A percentile compares a stretch with the other conserved stretches of the same genome.
Conservation (phyloP, 805 yeast genomes). For the Candida sithepensis region DNA sequence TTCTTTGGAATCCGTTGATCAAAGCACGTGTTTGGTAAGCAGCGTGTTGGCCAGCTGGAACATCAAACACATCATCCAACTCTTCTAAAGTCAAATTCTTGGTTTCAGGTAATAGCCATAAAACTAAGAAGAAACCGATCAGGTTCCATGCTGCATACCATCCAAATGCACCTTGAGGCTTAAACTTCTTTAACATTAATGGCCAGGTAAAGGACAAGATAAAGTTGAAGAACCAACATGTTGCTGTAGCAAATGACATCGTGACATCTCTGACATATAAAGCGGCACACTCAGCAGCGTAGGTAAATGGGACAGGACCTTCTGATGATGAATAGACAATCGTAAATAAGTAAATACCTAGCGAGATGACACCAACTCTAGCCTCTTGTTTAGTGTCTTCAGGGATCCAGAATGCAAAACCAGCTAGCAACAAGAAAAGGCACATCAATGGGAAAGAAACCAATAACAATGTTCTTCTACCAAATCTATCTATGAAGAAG, state of each 20-base stretch:
- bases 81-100: constrained; percentile 72
- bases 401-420: constrained; percentile 70
- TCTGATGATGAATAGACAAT: constrained; percentile 78
- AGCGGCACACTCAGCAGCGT: constrained; percentile 83
- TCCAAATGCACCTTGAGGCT: constrained; percentile 82
- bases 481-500: constrained; percentile 72
- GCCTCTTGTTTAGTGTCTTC: constrained; percentile 38
- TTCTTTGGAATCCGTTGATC: constrained; percentile 41
- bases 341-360: constrained; percentile 72
- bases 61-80: constrained; percentile 68
- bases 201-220: constrained; percentile 79
- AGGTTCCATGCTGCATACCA: constrained; percentile 86
- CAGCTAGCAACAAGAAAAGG: constrained; percentile 56
- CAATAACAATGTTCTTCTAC: constrained; percentile 61
- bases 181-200: constrained; percentile 58
- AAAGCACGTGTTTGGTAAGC: constrained; percentile 38
- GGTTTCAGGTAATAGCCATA: constrained; percentile 72
- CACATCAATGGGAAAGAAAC: constrained; percentile 63
- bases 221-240: constrained; percentile 72
- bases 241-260: constrained; percentile 74
- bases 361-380: constrained; percentile 62
- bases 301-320: constrained; percentile 89
- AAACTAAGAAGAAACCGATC: constrained; percentile 63
- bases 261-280: constrained; percentile 76
- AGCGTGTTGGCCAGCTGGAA: constrained; percentile 54